A percentile compares a stretch with the other conserved stretches of the same genome.
Evolutionary conservation across 805 yeast genomes (phyloP).

Genomic region (Lachancea sp.): DNA sequence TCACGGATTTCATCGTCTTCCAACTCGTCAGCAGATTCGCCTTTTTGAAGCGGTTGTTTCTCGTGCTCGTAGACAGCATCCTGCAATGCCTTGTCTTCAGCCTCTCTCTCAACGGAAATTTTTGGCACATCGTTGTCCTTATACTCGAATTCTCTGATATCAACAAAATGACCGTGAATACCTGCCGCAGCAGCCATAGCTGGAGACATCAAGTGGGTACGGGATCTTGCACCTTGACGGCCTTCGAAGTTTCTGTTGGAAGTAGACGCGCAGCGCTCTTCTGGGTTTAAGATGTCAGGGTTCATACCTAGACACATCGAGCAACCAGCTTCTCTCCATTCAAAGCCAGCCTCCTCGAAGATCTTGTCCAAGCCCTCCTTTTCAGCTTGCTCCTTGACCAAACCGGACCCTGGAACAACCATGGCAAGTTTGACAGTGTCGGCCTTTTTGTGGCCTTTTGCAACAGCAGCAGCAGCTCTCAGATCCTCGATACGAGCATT

Average conservation of each 20-base stretch:
- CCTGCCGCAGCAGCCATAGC: conserved; percentile 99
- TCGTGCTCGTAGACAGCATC: conserved; percentile 68
- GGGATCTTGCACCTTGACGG: conserved; percentile 93
- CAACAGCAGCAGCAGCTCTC: conserved; percentile 91
- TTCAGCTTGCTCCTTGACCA: conserved; percentile 91
- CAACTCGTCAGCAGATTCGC: conserved; percentile 44
- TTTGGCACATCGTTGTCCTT: conserved; percentile 54
- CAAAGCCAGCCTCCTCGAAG: conserved; percentile 88
- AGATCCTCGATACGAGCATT: conserved; percentile 96
- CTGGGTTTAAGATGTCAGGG: conserved; percentile 91
- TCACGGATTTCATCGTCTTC: conserved; percentile 54
- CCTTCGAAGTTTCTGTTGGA: conserved; percentile 99
- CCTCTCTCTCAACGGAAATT: conserved; percentile 39
- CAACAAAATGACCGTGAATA: conserved; percentile 81
- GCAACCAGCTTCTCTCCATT: conserved; percentile 99
- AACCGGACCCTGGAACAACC: conserved; percentile 97
- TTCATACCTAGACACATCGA: conserved; percentile 99
- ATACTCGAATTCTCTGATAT: conserved; percentile 76
- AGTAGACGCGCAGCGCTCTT: conserved; percentile 97
- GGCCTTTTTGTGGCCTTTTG: conserved; percentile 84
- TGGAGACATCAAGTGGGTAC: conserved; percentile 97
- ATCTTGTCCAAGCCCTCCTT: conserved; percentile 89
- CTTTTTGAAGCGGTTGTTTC: conserved; percentile 52
- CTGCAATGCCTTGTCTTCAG: conserved; percentile 51
- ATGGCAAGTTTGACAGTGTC: conserved; percentile 71